Evolutionary conservation across 116 monocot species (phyloP), one percentile per base, ranked within the genome.

Genomic region (Trichopus zeylanicus): DNA sequence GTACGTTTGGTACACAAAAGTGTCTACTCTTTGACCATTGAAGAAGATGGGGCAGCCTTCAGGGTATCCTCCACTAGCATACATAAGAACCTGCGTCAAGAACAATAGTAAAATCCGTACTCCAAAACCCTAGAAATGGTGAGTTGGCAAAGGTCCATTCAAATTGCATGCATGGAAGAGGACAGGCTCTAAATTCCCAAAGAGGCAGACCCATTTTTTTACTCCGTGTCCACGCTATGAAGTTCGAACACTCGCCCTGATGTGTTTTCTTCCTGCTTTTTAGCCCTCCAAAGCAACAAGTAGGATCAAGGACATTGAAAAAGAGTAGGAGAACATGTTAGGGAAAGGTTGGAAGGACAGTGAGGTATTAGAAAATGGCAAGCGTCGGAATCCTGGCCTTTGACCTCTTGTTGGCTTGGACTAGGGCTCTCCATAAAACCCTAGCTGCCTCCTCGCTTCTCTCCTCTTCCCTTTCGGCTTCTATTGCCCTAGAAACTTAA

Each of bases 381-480:
- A n/a, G n/a, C n/a, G 60, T 55, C 55, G 62, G 67, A 76, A 65
- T 55, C 56, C 22, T 61, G 61, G 60, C 76, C 65, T n/a, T 65
- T 66, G 70, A 76, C 66, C 51, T 51, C 13, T 60, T 46, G 18
- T 28, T 46, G 21, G 51, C 11, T 33, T 42, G 42, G 16, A 42
- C 13, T n/a, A 16, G 42, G 42, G 13, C n/a, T 42, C 18, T 42
- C 42, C 24, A 61, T 68, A 60, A 63, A 63, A 57, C 39, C 30
- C 37, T 33, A 57, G 31, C 69, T 37, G 11, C 26, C 15, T 29
- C 18, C 30, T 26, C 22, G 46, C 48, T 26, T 4, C 24, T 31
- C 31, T 53, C 38, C 54, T 64, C 64, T 51, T 34, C 39, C 20
- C 54, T 64, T 29, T 56, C 65, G 47, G 48, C 37, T 62, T 9